Conservation (phyloP, 768 basidiomycete genomes). For the Strobilomyces echinocephalus region DNA sequence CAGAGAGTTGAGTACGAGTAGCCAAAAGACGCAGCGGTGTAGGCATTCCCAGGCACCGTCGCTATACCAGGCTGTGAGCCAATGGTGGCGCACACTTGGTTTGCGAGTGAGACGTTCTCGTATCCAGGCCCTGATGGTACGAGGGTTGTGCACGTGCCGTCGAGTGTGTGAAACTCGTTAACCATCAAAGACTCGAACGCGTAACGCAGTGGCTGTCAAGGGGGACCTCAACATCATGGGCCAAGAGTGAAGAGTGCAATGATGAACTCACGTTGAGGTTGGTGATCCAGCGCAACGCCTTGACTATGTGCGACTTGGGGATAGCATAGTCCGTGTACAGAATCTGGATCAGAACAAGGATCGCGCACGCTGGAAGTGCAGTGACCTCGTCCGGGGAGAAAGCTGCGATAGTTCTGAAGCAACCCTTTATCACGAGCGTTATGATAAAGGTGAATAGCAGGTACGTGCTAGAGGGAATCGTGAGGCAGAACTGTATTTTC, state of each 20-base stretch:
- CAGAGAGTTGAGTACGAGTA: conserved; percentile 29
- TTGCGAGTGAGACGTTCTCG: conserved; percentile 26
- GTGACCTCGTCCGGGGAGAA: conserved; percentile 48
- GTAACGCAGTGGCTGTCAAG: conserved; percentile 49
- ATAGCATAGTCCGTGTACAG: conserved; percentile 43
- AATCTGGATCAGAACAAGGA: conserved; percentile 35
- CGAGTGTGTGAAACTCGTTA: conserved; percentile 77
- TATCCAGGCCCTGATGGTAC: conserved; percentile 40
- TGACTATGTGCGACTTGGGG: conserved; percentile 23
- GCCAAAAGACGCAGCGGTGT: conserved; percentile 31
- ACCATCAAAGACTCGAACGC: conserved; percentile 66
- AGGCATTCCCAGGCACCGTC: conserved; percentile 40
- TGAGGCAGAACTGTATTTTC: conserved; percentile 28
- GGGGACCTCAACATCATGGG: conserved; percentile 29
- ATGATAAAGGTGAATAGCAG: conserved; percentile 49
- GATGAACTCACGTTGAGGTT: conserved; percentile 49
- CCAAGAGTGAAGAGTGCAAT: conserved; percentile 27
- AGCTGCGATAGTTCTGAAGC: conserved; percentile 64
- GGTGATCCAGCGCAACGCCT: conserved; percentile 63
- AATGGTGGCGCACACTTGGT: conserved; percentile 41
- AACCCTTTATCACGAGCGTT: conserved; percentile 64
- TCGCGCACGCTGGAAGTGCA: conserved; percentile 35
- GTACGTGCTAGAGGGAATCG: conserved; percentile 44
- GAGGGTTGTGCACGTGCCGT: conserved; percentile 69
- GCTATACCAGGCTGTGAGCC: conserved; percentile 39